phyloP scores from a whole-genome alignment of 108 stramenopile genomes.

The Pseudonitzschia delicatissima region DNA sequence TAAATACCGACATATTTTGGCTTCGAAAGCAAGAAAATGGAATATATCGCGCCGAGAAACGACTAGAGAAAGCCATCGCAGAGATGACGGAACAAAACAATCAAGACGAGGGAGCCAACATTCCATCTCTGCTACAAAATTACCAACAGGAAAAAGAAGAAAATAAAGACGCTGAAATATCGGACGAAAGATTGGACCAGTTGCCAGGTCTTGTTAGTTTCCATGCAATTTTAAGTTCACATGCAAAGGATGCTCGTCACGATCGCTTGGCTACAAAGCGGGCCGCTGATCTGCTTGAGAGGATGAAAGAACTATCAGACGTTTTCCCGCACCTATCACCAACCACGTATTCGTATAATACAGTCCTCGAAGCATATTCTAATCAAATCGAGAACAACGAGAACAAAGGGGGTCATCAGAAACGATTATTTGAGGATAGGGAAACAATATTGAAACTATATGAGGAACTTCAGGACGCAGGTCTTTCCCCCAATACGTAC shows the following conservation, averaged over 20 bases:
- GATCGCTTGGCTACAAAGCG: conserved; percentile 16
- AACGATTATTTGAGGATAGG: background rate
- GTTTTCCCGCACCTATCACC: conserved; percentile 21
- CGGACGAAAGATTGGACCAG: background rate
- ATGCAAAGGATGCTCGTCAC: conserved; percentile 12
- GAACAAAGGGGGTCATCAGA: background rate
- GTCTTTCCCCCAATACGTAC: conserved; percentile 14
- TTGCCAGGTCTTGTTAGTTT: conserved; percentile 14
- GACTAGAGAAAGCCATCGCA: conserved; percentile 11
- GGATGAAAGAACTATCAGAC: conserved; percentile 11
- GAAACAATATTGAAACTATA: conserved; percentile 7
- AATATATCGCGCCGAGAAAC: conserved; percentile 9
- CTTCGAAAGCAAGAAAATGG: conserved; percentile 18
- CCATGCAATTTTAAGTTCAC: conserved; percentile 10
- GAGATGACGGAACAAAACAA: conserved; percentile 9
- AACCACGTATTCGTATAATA: conserved; percentile 18
- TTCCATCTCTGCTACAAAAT: background rate
- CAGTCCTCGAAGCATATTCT: conserved; percentile 24
- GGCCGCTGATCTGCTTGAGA: conserved; percentile 9
- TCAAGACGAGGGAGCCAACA: background rate
- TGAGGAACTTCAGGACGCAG: conserved; percentile 1
- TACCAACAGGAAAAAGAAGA: background rate
- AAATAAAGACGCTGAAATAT: background rate
- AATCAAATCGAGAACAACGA: conserved; percentile 8
- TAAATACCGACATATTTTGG: conserved; percentile 14